Percentiles rank a stretch among this genome's conserved stretches.
These are phyloP conservation scores for Aspergillus tamarii DNA, from an alignment of 2,329 filamentous ascomycete species.

Conservation along the genomic window DNA sequence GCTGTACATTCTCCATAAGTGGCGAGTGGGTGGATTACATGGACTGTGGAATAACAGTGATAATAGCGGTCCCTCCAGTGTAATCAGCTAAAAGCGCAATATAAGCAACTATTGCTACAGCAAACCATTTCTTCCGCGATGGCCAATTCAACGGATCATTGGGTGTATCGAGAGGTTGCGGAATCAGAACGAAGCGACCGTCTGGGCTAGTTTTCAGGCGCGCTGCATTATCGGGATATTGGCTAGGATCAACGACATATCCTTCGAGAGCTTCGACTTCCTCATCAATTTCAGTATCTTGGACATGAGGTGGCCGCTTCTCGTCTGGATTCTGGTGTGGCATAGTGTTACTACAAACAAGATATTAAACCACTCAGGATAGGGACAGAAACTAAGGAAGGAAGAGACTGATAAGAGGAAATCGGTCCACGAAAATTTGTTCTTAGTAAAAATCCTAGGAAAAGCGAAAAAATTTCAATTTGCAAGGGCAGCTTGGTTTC, in stretches of 20 bases:
- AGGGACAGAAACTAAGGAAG: background rate
- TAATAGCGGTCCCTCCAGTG: conserved; percentile 51
- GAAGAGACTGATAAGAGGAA: background rate
- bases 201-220: conserved; percentile 39
- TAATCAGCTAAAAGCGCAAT: conserved; percentile 55
- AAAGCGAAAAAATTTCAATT: background rate
- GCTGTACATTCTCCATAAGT: background rate
- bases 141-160: conserved; percentile 61
- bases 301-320: conserved; percentile 4
- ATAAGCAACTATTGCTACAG: conserved; percentile 53
- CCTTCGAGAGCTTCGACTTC: conserved; percentile 23
- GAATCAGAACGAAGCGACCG: conserved; percentile 53
- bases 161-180: conserved; percentile 56
- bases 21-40: conserved; percentile 29
- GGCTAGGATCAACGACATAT: conserved; percentile 21
- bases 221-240: conserved; percentile 26
- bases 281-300: conserved; percentile 14
- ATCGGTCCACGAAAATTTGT: background rate
- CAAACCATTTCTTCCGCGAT: conserved; percentile 52
- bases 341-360: background rate
- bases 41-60: conserved; percentile 50
- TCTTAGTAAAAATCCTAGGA: background rate
- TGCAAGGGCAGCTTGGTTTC: background rate
- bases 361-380: background rate
- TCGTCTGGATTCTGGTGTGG: background rate